Base-by-base conservation (phyloP, 306 rosid species). In the Spatholobus suberectus region DNA sequence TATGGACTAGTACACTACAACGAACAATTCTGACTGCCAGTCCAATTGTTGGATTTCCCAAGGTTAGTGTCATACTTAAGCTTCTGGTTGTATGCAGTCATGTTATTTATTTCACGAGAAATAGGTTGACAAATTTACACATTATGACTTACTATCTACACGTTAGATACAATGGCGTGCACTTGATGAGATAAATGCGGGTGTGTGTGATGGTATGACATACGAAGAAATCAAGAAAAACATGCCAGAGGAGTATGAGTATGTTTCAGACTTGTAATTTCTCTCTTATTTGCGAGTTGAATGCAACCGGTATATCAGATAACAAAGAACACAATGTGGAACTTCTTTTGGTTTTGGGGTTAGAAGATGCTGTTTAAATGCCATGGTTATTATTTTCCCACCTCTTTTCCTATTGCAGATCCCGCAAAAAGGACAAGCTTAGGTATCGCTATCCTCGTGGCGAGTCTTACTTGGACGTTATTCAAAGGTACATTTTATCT, bases 101-200 rank as follows among this genome's bases (percentile, higher is more conserved):
- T 75, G 67, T 75, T 47, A 38, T 82, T 76, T 70, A 57, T 73
- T 62, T 61, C 62, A 15, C 20, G 7, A 71, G 32, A 61, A 72
- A 68, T 24, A 35, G 6, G 57, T 68, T 34, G 77, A 51, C 43
- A 57, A 63, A 49, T 61, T 29, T 73, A 35, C 43, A 10, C 49
- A 49, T 54, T 20, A 21, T 65, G 77, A 20, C 47, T 73, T 74
- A 46, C 35, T 49, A 62, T 69, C 23, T 63, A 23, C 77, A 63
- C 84, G 68, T 75, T 82, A 96, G 99, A 92, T 96, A 82, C 98
- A 94, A 92, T 96, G 99, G 98, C 97, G 98, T n/a, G 98, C 99
- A 59, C 91, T 96, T 76, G 99, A 96, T 77, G 99, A 96, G 89
- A 96, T 96, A 86, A 81, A 96, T 76, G 89, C 84, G 18, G 99